These are phyloP conservation scores for Citrus mangshanensis DNA, from an alignment of 345 rosid genomes.

Conservation along the genomic window DNA sequence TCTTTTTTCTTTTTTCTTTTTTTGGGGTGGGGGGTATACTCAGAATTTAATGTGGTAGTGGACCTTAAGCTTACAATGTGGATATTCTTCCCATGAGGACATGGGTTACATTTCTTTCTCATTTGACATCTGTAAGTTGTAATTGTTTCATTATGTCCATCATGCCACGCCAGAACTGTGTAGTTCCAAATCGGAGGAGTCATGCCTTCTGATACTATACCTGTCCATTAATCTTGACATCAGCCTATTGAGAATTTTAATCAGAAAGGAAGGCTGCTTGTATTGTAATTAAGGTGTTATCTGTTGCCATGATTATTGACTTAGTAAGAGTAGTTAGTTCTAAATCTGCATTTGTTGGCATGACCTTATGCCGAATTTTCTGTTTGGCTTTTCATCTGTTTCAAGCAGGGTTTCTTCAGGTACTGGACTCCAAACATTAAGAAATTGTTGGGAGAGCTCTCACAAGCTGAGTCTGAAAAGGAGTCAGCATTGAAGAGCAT, in stretches of 20 bases:
- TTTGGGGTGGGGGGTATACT: too few relatives aligned
- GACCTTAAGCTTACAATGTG: too few relatives aligned
- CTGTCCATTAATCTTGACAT: not conserved
- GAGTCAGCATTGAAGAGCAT: slow-evolving; percentile 74
- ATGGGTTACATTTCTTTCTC: not conserved
- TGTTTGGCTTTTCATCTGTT: slow-evolving; percentile 4
- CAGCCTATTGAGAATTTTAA: not conserved
- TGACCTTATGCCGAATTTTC: not conserved
- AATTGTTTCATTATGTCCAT: not conserved
- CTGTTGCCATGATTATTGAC: not conserved
- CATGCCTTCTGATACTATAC: not conserved
- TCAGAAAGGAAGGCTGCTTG: not conserved
- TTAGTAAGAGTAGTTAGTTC: not conserved
- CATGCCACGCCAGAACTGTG: not conserved
- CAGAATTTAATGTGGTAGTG: too few relatives aligned
- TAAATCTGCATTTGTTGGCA: not conserved
- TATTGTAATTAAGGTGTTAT: slow-evolving; percentile 4
- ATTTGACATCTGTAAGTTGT: not conserved
- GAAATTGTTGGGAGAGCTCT: slow-evolving; percentile 58
- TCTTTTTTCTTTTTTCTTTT: too few relatives aligned
- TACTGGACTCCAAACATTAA: slow-evolving; percentile 89
- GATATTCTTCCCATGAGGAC: too few relatives aligned
- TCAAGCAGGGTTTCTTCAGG: slow-evolving; percentile 74
- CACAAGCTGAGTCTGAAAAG: slow-evolving; percentile 82
- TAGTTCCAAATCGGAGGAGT: not conserved